These are phyloP conservation scores for Candida tammaniensis DNA, from an alignment of 805 yeast species.

Conservation along the genomic window DNA sequence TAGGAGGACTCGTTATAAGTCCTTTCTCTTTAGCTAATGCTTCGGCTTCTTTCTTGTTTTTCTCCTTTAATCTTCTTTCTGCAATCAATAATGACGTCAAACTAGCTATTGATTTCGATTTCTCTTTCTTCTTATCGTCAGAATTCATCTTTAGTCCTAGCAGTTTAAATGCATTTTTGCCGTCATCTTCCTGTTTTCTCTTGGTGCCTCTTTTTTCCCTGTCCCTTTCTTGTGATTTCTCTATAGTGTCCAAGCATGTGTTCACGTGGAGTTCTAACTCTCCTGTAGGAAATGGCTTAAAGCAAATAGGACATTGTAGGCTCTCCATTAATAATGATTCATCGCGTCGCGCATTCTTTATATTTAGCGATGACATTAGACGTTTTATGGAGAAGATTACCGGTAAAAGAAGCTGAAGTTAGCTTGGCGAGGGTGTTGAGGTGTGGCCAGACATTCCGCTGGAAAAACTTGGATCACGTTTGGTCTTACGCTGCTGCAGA, in stretches of 20 bases:
- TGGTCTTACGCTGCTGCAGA: slow-evolving; percentile 67
- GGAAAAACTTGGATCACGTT: slow-evolving; percentile 61
- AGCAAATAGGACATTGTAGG: slow-evolving; percentile 36
- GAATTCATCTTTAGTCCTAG: slow-evolving; percentile 30
- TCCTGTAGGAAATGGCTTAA: slow-evolving; percentile 18
- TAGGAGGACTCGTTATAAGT: not conserved
- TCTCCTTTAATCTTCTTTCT: slow-evolving; percentile 25
- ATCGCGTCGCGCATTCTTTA: not conserved
- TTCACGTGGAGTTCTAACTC: slow-evolving; percentile 41
- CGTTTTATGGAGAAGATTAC: slow-evolving; percentile 21
- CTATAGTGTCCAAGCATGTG: slow-evolving; percentile 34
- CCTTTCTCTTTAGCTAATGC: slow-evolving; percentile 4
- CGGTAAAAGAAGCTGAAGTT: slow-evolving; percentile 41
- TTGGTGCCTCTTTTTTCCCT: not conserved
- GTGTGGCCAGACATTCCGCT: slow-evolving; percentile 84
- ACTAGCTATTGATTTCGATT: slow-evolving; percentile 25
- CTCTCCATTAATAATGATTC: slow-evolving; percentile 1
- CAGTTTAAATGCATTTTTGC: slow-evolving; percentile 28
- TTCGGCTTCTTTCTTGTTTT: slow-evolving; percentile 10
- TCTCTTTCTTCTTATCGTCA: slow-evolving; percentile 15
- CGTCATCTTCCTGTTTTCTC: slow-evolving; percentile 8
- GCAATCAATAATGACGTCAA: slow-evolving; percentile 34
- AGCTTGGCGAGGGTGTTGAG: slow-evolving; percentile 63
- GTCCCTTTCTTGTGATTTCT: too few species aligned
- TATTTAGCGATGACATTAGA: slow-evolving; percentile 22